Conservation (phyloP, 1,139 yeast species). For the Lodderomyces elongisporus region DNA sequence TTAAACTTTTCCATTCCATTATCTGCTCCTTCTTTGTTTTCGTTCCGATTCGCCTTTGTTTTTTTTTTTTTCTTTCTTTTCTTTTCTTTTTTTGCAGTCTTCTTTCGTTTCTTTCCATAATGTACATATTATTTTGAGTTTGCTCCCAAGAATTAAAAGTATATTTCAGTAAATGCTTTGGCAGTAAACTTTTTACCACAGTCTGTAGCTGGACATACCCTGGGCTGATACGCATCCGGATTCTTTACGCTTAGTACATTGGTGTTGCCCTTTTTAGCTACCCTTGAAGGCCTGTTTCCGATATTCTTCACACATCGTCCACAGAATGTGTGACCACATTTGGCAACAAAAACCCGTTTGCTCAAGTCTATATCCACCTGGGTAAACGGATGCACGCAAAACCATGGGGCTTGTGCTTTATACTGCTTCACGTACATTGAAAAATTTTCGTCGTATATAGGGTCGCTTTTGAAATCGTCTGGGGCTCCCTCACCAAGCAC, state of each 20-base stretch:
- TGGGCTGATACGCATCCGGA: conserved; percentile 46
- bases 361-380: conserved; percentile 58
- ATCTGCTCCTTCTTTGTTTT: too few relatives aligned
- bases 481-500: conserved; percentile 71
- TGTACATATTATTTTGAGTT: too few relatives aligned
- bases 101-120: too few relatives aligned
- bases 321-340: conserved; percentile 85
- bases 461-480: conserved; percentile 35
- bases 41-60: too few relatives aligned
- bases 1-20: too few relatives aligned
- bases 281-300: conserved; percentile 15
- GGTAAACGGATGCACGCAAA: conserved; percentile 45
- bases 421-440: conserved; percentile 25
- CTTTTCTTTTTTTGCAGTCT: too few relatives aligned
- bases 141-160: too few relatives aligned
- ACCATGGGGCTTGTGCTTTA: conserved; percentile 60
- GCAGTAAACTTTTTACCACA: conserved; percentile 37
- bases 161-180: conserved; percentile 37
- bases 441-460: conserved; percentile 23
- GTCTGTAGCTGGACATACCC: conserved; percentile 37
- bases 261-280: conserved; percentile 12
- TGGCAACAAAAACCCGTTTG: conserved; percentile 60
- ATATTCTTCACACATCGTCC: conserved; percentile 24
- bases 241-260: conserved; percentile 31
- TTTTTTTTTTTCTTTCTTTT: too few relatives aligned